phyloP scores from a whole-genome alignment of 2,329 filamentous ascomycete species.

The Penicillium hordei region DNA sequence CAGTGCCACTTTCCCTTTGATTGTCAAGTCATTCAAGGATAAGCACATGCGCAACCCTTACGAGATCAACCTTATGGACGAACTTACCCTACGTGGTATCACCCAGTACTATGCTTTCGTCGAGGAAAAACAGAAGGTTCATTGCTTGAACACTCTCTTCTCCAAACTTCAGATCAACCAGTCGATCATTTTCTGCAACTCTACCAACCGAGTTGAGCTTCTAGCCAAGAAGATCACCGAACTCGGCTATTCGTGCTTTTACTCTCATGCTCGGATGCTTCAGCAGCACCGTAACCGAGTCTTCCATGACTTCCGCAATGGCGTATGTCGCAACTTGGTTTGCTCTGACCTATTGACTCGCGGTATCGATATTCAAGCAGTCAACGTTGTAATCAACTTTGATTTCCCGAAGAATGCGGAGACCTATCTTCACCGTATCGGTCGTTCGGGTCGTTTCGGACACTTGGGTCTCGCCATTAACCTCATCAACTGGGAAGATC shows the following conservation, averaged over 20 bases:
- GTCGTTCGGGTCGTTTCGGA: slow-evolving; percentile 93
- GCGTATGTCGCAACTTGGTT: slow-evolving; percentile 94
- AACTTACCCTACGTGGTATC: slow-evolving; percentile 94
- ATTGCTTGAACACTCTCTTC: slow-evolving; percentile 98
- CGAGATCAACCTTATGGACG: slow-evolving; percentile 99
- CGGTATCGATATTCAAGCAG: slow-evolving; percentile 98
- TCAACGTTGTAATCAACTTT: slow-evolving; percentile 99
- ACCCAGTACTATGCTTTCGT: slow-evolving; percentile 99
- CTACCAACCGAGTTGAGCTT: slow-evolving; percentile 94
- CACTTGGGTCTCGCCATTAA: slow-evolving; percentile 98
- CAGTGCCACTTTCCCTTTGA: slow-evolving; percentile 94
- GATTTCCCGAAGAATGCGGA: slow-evolving; percentile 99
- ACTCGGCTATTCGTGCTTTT: slow-evolving; percentile 98
- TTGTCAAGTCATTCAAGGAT: slow-evolving; percentile 96
- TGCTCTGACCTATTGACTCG: slow-evolving; percentile 96
- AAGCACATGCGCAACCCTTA: slow-evolving; percentile 97
- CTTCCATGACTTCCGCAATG: slow-evolving; percentile 98
- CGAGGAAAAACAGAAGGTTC: slow-evolving; percentile 98
- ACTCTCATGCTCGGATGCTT: slow-evolving; percentile 97
- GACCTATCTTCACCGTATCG: slow-evolving; percentile 97
- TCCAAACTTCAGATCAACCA: slow-evolving; percentile 99
- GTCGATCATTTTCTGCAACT: slow-evolving; percentile 99
- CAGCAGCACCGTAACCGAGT: slow-evolving; percentile 96
- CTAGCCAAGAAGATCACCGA: slow-evolving; percentile 99
- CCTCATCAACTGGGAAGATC: slow-evolving; percentile 98